These are phyloP conservation scores for Hymenochaete sp. DNA, from an alignment of 1,284 basidiomycete species.

Conservation along the genomic window DNA sequence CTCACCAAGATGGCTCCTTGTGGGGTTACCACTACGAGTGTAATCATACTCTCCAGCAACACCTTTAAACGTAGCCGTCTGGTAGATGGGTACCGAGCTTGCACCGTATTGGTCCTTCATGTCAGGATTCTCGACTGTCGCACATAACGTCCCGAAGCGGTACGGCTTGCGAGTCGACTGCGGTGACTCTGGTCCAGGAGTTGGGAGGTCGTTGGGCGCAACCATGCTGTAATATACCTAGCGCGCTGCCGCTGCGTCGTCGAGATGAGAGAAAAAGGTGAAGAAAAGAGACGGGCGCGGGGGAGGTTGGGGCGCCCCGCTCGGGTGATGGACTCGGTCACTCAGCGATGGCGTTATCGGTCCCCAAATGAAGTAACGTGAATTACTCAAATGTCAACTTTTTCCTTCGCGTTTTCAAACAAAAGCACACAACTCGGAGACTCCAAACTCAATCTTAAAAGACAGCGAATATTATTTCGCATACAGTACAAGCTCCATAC, in stretches of 20 bases:
- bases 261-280: not conserved
- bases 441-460: slow-evolving; percentile 2
- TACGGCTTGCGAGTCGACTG: slow-evolving; percentile 58
- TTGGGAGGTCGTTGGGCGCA: slow-evolving; percentile 41
- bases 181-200: slow-evolving; percentile 71
- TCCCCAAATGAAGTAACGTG: no score
- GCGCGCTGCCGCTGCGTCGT: no score
- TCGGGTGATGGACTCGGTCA: not conserved
- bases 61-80: slow-evolving; percentile 98
- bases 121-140: slow-evolving; percentile 79
- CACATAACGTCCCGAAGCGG: slow-evolving; percentile 79
- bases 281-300: not conserved
- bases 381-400: no score
- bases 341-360: slow-evolving; percentile 12
- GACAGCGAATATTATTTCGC: not conserved
- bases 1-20: slow-evolving; percentile 86
- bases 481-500: not conserved
- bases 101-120: slow-evolving; percentile 96
- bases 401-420: no score
- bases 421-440: not conserved
- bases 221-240: slow-evolving; percentile 7
- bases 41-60: slow-evolving; percentile 89
- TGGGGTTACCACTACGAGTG: slow-evolving; percentile 92
- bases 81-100: slow-evolving; percentile 94
- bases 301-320: slow-evolving; percentile 5